Conservation (phyloP, 1,284 basidiomycete species). For the Tremellales sp. region DNA sequence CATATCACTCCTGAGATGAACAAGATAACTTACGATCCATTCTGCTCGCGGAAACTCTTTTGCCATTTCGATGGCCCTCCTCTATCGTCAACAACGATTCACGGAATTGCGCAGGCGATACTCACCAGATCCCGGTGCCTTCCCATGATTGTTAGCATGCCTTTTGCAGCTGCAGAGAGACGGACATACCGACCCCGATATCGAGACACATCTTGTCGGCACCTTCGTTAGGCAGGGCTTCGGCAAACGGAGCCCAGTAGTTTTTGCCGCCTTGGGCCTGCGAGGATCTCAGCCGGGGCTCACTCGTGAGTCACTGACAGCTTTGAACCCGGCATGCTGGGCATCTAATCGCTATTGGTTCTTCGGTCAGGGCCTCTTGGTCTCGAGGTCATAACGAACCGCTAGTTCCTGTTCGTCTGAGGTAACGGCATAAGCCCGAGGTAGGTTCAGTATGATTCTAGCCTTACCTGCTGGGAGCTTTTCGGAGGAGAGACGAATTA, state of each 20-base stretch:
- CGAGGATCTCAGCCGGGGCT: not conserved
- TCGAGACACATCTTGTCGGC: slow-evolving; percentile 8
- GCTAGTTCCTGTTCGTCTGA: no score
- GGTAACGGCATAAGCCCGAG: no score
- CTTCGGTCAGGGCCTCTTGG: not conserved
- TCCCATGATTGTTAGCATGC: not conserved
- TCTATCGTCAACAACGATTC: not conserved
- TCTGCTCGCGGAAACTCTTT: slow-evolving; percentile 15
- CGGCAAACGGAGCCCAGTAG: slow-evolving; percentile 11
- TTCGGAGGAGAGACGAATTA: not conserved
- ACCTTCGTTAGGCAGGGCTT: slow-evolving; percentile 3
- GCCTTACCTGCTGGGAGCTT: slow-evolving; percentile 10
- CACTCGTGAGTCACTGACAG: not conserved
- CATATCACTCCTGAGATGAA: not conserved
- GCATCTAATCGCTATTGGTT: slow-evolving; percentile 9
- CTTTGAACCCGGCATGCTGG: slow-evolving; percentile 16
- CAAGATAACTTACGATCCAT: slow-evolving; percentile 8
- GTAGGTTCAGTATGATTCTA: no score
- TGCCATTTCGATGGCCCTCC: slow-evolving; percentile 15
- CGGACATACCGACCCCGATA: slow-evolving; percentile 14
- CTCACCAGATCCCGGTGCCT: slow-evolving; percentile 12
- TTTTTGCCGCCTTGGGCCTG: slow-evolving; percentile 11
- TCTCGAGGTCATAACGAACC: no score
- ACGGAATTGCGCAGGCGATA: not conserved
- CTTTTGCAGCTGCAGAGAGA: not conserved